Percentiles rank a stretch among this genome's conserved stretches.
Evolutionary conservation across 495 filamentous ascomycete genomes (phyloP).

Genomic region (Glutinoglossum americanum): DNA sequence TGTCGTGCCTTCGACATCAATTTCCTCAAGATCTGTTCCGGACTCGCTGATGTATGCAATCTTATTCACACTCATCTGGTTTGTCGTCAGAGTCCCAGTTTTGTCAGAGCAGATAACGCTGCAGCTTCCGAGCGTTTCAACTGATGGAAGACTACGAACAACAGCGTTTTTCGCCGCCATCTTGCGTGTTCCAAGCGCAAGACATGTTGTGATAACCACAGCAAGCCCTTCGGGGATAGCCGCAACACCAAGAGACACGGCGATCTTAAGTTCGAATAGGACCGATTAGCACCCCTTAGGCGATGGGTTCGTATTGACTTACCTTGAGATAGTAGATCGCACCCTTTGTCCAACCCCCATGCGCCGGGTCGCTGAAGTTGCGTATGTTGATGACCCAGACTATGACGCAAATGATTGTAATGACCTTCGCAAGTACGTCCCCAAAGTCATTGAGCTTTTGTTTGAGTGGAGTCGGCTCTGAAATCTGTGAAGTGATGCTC

Average conservation of each 20-base stretch:
- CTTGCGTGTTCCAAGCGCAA: slow-evolving; percentile 86
- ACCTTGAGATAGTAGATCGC: slow-evolving; percentile 96
- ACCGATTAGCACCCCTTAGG: background rate
- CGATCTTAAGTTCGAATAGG: slow-evolving; percentile 34
- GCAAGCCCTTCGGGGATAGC: slow-evolving; percentile 95
- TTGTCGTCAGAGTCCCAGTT: slow-evolving; percentile 94
- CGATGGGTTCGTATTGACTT: slow-evolving; percentile 1
- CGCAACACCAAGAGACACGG: slow-evolving; percentile 92
- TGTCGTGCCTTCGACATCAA: slow-evolving; percentile 82
- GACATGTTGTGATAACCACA: slow-evolving; percentile 92
- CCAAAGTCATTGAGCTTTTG: slow-evolving; percentile 98
- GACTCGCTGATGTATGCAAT: slow-evolving; percentile 58
- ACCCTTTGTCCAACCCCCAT: slow-evolving; percentile 89
- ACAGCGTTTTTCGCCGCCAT: slow-evolving; percentile 98
- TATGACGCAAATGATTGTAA: slow-evolving; percentile 83
- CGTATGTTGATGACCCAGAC: slow-evolving; percentile 98
- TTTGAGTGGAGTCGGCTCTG: slow-evolving; percentile 89
- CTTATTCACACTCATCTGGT: slow-evolving; percentile 97
- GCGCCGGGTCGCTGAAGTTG: slow-evolving; percentile 85
- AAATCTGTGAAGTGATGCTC: slow-evolving; percentile 94
- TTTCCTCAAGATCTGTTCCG: slow-evolving; percentile 60
- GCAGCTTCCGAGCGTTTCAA: slow-evolving; percentile 96
- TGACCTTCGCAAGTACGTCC: slow-evolving; percentile 90
- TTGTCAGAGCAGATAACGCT: slow-evolving; percentile 99
- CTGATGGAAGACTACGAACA: slow-evolving; percentile 83